Evolutionary conservation across 805 yeast species (phyloP).

Genomic region (Candida jianshihensis): DNA sequence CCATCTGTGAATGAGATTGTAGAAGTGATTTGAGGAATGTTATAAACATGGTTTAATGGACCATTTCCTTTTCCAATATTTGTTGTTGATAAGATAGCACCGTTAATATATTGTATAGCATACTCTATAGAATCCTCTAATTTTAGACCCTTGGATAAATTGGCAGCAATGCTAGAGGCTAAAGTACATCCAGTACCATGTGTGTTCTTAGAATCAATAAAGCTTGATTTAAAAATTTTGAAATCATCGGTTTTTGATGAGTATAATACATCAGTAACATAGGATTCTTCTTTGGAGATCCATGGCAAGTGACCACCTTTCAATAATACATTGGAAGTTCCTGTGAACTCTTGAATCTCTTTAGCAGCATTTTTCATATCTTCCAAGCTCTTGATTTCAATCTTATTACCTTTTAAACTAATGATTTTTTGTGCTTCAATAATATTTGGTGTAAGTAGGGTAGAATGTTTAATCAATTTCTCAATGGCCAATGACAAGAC

Average conservation of each 20-base stretch:
- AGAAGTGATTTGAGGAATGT: slow-evolving; percentile 16
- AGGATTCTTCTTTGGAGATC: slow-evolving; percentile 23
- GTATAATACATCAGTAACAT: slow-evolving; percentile 49
- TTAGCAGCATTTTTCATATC: slow-evolving; percentile 31
- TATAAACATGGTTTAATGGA: slow-evolving; percentile 64
- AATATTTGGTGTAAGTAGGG: slow-evolving; percentile 68
- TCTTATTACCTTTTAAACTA: slow-evolving; percentile 23
- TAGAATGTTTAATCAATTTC: slow-evolving; percentile 43
- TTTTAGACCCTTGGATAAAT: slow-evolving; percentile 49
- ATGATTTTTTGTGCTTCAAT: slow-evolving; percentile 51
- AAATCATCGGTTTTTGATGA: slow-evolving; percentile 30
- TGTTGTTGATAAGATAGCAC: slow-evolving; percentile 44
- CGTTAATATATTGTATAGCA: slow-evolving; percentile 60
- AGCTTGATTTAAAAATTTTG: slow-evolving; percentile 41
- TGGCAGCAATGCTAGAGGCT: slow-evolving; percentile 73
- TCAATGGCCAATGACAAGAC: slow-evolving; percentile 38
- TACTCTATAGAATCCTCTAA: slow-evolving; percentile 44
- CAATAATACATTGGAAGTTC: slow-evolving; percentile 50
- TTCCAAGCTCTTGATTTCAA: not conserved
- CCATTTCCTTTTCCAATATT: slow-evolving; percentile 54
- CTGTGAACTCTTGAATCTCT: slow-evolving; percentile 29
- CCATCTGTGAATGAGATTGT: slow-evolving; percentile 13
- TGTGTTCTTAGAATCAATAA: slow-evolving; percentile 43
- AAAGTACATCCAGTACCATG: slow-evolving; percentile 94
- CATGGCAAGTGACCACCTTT: slow-evolving; percentile 78